Conservation (phyloP, 768 basidiomycete genomes). For the Udeniomyces megalosporus region DNA sequence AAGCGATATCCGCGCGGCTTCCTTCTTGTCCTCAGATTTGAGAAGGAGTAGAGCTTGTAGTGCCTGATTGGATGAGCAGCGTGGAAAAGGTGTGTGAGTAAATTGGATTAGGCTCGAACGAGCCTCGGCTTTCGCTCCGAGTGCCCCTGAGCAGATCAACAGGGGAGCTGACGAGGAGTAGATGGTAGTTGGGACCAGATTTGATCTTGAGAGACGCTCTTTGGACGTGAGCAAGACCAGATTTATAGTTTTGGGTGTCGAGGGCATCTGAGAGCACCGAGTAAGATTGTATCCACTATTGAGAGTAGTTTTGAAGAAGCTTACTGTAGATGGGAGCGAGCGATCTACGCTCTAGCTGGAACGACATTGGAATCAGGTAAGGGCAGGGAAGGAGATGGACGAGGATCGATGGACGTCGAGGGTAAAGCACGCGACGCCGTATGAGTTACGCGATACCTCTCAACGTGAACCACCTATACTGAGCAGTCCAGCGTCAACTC, state of each 20-base stretch:
- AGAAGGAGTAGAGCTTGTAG: not conserved
- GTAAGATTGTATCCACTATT: too few relatives aligned
- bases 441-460: too few relatives aligned
- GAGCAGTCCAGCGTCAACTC: too few relatives aligned
- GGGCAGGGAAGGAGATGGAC: too few relatives aligned
- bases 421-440: too few relatives aligned
- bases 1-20: not conserved
- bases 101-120: not conserved
- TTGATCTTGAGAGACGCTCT: not conserved
- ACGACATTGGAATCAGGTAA: too few relatives aligned
- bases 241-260: not conserved
- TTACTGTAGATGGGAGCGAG: not conserved
- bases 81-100: not conserved
- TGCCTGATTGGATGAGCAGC: not conserved
- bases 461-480: too few relatives aligned
- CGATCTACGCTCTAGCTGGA: not conserved
- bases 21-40: not conserved
- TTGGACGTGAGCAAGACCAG: not conserved
- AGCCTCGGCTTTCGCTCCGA: too few relatives aligned
- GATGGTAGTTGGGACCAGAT: not conserved
- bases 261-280: not conserved
- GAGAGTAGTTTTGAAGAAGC: not conserved
- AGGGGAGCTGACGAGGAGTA: not conserved
- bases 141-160: not conserved
- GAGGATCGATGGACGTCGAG: too few relatives aligned